phyloP scores from a whole-genome alignment of 176 grass and related monocot species.

The Avena atlantica region DNA sequence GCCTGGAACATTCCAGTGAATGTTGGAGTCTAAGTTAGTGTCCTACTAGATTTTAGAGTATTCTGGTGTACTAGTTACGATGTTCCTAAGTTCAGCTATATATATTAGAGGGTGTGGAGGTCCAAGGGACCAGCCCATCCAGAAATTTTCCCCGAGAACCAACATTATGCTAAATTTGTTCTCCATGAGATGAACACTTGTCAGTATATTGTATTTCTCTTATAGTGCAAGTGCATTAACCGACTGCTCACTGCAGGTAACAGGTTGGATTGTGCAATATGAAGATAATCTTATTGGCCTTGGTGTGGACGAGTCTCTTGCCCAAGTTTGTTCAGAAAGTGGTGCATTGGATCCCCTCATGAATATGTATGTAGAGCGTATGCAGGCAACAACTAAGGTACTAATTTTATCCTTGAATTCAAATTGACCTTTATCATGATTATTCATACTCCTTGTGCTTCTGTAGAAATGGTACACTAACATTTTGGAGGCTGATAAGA shows the following conservation, averaged over 20 bases:
- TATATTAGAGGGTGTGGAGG: too few relatives aligned
- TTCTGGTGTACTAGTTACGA: too few relatives aligned
- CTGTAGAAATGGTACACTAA: constrained; percentile 99
- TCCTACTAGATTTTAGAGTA: too few relatives aligned
- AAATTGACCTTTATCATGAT: constrained; percentile 40
- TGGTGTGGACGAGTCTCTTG: constrained; percentile 94
- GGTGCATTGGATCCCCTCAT: constrained; percentile 98
- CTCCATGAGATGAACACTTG: constrained; percentile 14
- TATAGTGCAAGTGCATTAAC: constrained; percentile 44
- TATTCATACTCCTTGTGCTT: constrained; percentile 45
- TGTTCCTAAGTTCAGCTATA: too few relatives aligned
- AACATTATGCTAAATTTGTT: constrained; percentile 12
- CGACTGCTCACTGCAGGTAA: constrained; percentile 66
- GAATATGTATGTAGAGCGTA: constrained; percentile 98
- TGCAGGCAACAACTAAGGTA: constrained; percentile 99
- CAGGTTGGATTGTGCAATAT: constrained; percentile 98
- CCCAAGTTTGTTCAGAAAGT: constrained; percentile 99
- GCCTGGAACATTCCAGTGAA: too few relatives aligned
- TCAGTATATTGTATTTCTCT: constrained; percentile 33
- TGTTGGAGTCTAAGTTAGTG: too few relatives aligned
- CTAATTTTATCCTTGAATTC: constrained; percentile 37
- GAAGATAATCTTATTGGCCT: constrained; percentile 98
- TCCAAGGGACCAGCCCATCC: too few relatives aligned
- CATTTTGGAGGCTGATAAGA: constrained; percentile 97
- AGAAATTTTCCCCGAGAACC: too few relatives aligned